phyloP scores from a whole-genome alignment of 306 rosid species.

The Cicer cuneatum region DNA sequence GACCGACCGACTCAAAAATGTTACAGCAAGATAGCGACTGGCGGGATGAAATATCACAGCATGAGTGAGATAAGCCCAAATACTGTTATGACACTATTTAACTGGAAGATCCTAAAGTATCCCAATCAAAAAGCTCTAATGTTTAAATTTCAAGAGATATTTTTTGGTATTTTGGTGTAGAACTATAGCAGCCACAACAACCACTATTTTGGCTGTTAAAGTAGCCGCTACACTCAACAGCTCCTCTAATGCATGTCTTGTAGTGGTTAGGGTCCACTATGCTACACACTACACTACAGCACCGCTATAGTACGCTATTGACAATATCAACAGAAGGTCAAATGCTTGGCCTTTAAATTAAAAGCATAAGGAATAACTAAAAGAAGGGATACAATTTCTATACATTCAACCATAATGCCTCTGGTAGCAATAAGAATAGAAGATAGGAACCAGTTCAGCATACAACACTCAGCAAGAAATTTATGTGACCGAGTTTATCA shows the following conservation, averaged over 20 bases:
- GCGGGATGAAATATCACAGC: background rate
- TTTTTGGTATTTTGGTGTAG: background rate
- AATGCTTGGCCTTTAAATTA: constrained; percentile 21
- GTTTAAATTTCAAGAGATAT: background rate
- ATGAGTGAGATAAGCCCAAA: background rate
- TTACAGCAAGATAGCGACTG: background rate
- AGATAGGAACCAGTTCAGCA: background rate
- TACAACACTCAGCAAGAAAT: constrained; percentile 17
- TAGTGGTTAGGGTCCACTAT: background rate
- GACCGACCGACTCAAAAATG: background rate
- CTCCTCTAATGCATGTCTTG: background rate
- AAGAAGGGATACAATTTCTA: background rate
- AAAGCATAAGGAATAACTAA: constrained; percentile 13
- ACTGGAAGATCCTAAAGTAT: background rate
- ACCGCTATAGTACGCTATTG: background rate
- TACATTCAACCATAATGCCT: constrained; percentile 19
- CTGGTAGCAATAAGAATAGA: constrained; percentile 8
- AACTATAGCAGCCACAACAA: background rate
- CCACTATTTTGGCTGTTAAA: background rate
- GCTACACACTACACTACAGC: background rate
- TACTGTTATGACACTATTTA: background rate
- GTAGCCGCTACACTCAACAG: background rate
- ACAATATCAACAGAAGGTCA: background rate
- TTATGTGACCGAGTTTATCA: constrained; percentile 1
- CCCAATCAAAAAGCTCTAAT: background rate